Evolutionary conservation across 805 yeast species (phyloP), one percentile per base, ranked within the genome.

Genomic region (Hanseniaspora pseudoguilliermondii): DNA sequence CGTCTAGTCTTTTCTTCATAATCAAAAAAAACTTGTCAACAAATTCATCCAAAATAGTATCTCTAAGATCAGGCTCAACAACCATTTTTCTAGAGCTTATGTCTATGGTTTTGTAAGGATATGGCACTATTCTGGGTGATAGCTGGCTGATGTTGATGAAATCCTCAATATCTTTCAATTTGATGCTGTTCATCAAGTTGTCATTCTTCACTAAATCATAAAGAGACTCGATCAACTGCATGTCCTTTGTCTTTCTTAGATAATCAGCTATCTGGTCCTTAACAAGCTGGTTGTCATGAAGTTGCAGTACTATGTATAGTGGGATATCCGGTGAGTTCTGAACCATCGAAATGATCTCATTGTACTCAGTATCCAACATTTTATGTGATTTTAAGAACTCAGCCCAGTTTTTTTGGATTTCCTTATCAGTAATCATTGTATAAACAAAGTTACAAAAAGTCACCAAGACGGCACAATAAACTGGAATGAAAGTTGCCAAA

Each of bases 381-480:
- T 38, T 54, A 23, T 40, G 32, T 16, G 41, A 48, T 49, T 27
- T 43, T 25, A 32, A 64, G 64, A 44, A 64, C 55, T 61, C 65
- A n/a, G 58, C 54, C 70, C 69, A 66, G 47, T 62, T 54, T 23
- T 60, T 63, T 60, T 62, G 59, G 9, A 67, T 60, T 18, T 65
- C 69, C 7, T 59, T 50, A 1, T 63, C 62, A 16, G 60, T 58
- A 61, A 64, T 59, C 9, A 64, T 20, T 2, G 64, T 59, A 39
- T 63, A 59, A 5, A 60, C 13, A 16, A 62, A 35, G 29, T 61
- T 57, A 21, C 61, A 43, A 1, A 57, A 38, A 2, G 59, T 57
- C 18, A 62, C 49, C 25, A 57, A n/a, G 5, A 60, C 20, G 36
- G 62, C 60, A 52, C 58, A 60, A 23, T 49, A 54, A 23, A 49